A percentile compares a stretch with the other conserved stretches of the same genome.
phyloP scores from a whole-genome alignment of 176 grass and related monocot genomes.

The Secale cereale region DNA sequence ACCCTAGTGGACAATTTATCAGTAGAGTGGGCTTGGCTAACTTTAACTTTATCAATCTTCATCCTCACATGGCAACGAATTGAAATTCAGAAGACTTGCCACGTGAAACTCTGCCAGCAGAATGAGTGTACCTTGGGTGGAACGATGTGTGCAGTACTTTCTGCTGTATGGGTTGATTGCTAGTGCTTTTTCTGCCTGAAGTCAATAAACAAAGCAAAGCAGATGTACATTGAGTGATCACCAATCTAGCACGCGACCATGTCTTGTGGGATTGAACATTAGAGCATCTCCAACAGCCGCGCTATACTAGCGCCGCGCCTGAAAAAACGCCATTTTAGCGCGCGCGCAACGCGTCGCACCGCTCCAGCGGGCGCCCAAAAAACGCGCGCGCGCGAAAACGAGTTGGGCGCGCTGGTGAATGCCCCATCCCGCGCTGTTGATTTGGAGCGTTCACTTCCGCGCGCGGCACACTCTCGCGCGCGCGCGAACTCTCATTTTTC shows the following conservation, averaged over 20 bases:
- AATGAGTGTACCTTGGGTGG: neutral
- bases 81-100: neutral
- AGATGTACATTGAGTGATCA: neutral
- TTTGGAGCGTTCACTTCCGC: too few species aligned
- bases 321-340: too few species aligned
- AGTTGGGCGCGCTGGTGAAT: too few species aligned
- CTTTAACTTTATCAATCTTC: constrained; percentile 14
- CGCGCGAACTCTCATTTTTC: too few species aligned
- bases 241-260: constrained; percentile 6
- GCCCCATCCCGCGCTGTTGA: too few species aligned
- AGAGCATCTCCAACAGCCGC: too few species aligned
- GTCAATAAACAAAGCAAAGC: neutral
- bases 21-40: neutral
- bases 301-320: too few species aligned
- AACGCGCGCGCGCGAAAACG: too few species aligned
- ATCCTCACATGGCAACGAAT: neutral
- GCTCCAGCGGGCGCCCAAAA: too few species aligned
- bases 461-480: too few species aligned
- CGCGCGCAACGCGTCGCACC: too few species aligned
- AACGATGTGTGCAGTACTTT: constrained; percentile 7
- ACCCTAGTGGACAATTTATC: neutral
- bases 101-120: constrained; percentile 15
- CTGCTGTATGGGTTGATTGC: neutral
- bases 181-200: constrained; percentile 10
- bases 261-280: neutral